Conservation (phyloP, 495 filamentous ascomycete genomes). For the Platismatia glauca region DNA sequence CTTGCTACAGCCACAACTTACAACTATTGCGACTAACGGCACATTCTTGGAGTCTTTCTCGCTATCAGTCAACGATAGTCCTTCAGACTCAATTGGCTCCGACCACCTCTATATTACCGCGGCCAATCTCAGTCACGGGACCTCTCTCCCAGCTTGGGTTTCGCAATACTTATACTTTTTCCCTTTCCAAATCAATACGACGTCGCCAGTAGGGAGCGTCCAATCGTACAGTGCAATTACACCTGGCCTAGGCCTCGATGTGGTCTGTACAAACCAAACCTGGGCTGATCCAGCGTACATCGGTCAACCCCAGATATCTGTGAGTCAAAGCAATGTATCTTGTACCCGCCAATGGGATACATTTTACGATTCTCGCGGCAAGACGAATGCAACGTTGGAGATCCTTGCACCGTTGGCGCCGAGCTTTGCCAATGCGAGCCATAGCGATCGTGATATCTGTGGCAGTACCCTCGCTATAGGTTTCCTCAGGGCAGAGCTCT, state of each 20-base stretch:
- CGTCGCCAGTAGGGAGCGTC: not conserved
- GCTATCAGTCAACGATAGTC: slow-evolving; percentile 4
- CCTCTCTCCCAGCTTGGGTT: slow-evolving; percentile 32
- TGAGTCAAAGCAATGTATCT: too few species aligned
- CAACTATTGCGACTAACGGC: not conserved
- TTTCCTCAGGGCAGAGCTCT: not conserved
- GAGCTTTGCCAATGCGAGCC: not conserved
- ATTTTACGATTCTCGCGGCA: not conserved
- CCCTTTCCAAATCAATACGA: slow-evolving; percentile 25
- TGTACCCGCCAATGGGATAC: not conserved
- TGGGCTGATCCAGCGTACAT: not conserved
- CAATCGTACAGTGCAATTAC: slow-evolving; percentile 15
- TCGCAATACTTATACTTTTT: slow-evolving; percentile 27
- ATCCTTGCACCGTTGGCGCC: slow-evolving; percentile 1
- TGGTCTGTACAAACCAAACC: slow-evolving; percentile 13
- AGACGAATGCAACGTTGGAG: slow-evolving; percentile 6
- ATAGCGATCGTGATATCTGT: not conserved
- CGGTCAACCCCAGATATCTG: not conserved
- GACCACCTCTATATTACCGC: slow-evolving; percentile 25
- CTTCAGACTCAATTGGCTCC: not conserved
- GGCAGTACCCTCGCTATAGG: not conserved
- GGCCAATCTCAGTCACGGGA: slow-evolving; percentile 28
- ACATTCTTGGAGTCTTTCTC: slow-evolving; percentile 13
- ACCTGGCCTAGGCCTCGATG: slow-evolving; percentile 23
- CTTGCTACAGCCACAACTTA: slow-evolving; percentile 27